phyloP scores from a whole-genome alignment of 805 yeast species.

The Millerozyma acaciae region DNA sequence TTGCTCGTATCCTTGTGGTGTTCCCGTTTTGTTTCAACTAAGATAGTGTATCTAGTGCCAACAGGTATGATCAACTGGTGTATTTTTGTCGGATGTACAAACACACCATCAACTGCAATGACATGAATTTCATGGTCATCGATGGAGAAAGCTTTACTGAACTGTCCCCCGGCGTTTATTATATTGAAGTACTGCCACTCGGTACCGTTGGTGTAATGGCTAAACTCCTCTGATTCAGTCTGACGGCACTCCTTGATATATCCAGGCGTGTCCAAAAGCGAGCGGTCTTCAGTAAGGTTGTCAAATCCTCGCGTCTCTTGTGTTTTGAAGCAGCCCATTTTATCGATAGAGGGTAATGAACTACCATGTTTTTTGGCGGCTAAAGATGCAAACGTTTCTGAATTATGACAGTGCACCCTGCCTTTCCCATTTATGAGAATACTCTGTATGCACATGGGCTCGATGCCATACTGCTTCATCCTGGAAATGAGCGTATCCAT shows the following conservation, averaged over 20 bases:
- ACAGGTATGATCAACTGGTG: slow-evolving; percentile 28
- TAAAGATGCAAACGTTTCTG: slow-evolving; percentile 10
- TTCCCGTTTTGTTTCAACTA: slow-evolving; percentile 18
- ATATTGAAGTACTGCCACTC: slow-evolving; percentile 25
- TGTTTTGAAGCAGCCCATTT: slow-evolving; percentile 3
- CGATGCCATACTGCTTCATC: slow-evolving; percentile 28
- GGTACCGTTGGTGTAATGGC: slow-evolving; percentile 17
- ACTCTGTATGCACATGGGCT: slow-evolving; percentile 30
- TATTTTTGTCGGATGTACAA: slow-evolving; percentile 19
- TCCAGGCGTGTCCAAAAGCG: slow-evolving; percentile 22
- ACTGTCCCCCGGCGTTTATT: slow-evolving; percentile 32
- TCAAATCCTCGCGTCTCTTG: slow-evolving; percentile 11
- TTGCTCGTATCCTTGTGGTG: slow-evolving; percentile 12
- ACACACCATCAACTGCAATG: slow-evolving; percentile 31
- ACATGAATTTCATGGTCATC: slow-evolving; percentile 28
- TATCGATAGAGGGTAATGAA: slow-evolving; percentile 3
- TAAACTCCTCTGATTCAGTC: slow-evolving; percentile 15
- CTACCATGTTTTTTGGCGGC: slow-evolving; percentile 11
- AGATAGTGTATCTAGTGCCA: slow-evolving; percentile 26
- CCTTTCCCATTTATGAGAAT: slow-evolving; percentile 30
- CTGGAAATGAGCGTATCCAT: slow-evolving; percentile 32
- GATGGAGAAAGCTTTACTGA: slow-evolving; percentile 27
- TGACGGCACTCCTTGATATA: slow-evolving; percentile 17
- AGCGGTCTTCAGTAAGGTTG: slow-evolving; percentile 13
- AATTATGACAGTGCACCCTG: slow-evolving; percentile 18